Percentiles rank a stretch among this genome's conserved stretches.
Conservation (phyloP, 1,284 basidiomycete species). For the Ceratobasidium sp. region DNA sequence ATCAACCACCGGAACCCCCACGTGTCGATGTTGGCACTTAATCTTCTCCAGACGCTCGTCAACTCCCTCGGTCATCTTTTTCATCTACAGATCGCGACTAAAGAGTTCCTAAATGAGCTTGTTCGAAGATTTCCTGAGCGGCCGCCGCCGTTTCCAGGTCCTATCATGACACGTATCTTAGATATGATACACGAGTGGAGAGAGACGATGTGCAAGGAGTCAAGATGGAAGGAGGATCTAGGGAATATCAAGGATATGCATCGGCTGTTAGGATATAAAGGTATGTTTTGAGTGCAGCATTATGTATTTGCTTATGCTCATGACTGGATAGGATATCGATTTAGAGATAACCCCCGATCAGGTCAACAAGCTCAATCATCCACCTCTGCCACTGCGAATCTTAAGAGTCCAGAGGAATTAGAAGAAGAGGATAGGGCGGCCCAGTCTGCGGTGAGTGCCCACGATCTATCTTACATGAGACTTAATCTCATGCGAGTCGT, state of each 20-base stretch:
- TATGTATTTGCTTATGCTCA: constrained; percentile 16
- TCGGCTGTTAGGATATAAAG: constrained; percentile 94
- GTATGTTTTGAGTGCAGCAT: constrained; percentile 55
- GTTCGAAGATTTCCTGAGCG: constrained; percentile 97
- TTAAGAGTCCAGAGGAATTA: constrained; percentile 96
- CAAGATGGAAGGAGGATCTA: constrained; percentile 96
- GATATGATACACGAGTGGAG: constrained; percentile 97
- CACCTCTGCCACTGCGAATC: constrained; percentile 67
- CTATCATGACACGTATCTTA: constrained; percentile 94
- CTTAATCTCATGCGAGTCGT: constrained; percentile 1
- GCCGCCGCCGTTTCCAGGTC: constrained; percentile 93
- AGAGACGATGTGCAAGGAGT: constrained; percentile 89
- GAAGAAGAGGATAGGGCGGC: constrained; percentile 96
- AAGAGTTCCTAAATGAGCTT: constrained; percentile 98
- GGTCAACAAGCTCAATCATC: constrained; percentile 51
- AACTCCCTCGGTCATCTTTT: constrained; percentile 97
- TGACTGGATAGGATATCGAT: constrained; percentile 77
- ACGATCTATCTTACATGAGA: background rate
- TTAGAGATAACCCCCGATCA: constrained; percentile 73
- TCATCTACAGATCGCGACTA: constrained; percentile 97
- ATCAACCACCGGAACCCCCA: constrained; percentile 93
- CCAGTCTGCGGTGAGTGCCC: constrained; percentile 78
- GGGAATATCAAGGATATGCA: constrained; percentile 99
- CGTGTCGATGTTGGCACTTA: constrained; percentile 83
- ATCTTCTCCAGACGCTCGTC: constrained; percentile 92